A percentile compares a stretch with the other conserved stretches of the same genome.
phyloP scores from a whole-genome alignment of 1,284 basidiomycete species.

The Puccinia sorghi region DNA sequence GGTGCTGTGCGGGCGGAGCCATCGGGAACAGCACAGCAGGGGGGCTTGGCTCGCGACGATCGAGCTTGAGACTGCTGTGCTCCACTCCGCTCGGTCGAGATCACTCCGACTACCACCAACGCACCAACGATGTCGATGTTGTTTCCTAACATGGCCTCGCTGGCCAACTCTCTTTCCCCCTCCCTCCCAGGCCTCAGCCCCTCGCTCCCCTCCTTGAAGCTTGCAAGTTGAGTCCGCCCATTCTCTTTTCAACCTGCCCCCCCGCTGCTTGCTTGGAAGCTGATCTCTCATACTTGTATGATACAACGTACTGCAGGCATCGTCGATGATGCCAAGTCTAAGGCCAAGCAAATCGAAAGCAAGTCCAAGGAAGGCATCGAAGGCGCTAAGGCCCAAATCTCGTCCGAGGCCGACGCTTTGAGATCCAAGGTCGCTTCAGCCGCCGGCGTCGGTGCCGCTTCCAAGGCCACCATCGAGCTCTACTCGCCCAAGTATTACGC shows the following conservation, averaged over 20 bases:
- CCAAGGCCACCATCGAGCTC: constrained; percentile 55
- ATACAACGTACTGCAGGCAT: constrained; percentile 45
- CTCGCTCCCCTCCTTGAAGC: constrained; percentile 45
- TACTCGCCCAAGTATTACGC: constrained; percentile 57
- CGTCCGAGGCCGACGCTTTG: constrained; percentile 51
- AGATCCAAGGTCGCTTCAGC: constrained; percentile 51
- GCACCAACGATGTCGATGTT: constrained; percentile 43
- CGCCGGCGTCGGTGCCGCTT: constrained; percentile 51
- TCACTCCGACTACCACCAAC: not conserved
- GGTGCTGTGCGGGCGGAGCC: not conserved
- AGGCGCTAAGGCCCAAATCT: constrained; percentile 54
- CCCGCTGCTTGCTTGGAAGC: not conserved
- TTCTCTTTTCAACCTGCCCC: not conserved
- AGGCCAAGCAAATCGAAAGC: constrained; percentile 52
- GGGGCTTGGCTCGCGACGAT: constrained; percentile 8
- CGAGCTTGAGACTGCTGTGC: not conserved
- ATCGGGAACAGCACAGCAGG: not conserved
- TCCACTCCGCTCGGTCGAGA: too few species aligned
- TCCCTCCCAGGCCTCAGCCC: constrained; percentile 45
- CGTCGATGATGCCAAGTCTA: constrained; percentile 53
- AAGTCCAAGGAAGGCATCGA: constrained; percentile 53
- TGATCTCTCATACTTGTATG: not conserved
- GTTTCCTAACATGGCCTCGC: constrained; percentile 44
- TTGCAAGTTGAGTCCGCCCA: constrained; percentile 16
- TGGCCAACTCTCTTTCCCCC: constrained; percentile 51